These are phyloP conservation scores for Clarireedia monteithiana DNA, from an alignment of 2,329 filamentous ascomycete species.

Conservation along the genomic window DNA sequence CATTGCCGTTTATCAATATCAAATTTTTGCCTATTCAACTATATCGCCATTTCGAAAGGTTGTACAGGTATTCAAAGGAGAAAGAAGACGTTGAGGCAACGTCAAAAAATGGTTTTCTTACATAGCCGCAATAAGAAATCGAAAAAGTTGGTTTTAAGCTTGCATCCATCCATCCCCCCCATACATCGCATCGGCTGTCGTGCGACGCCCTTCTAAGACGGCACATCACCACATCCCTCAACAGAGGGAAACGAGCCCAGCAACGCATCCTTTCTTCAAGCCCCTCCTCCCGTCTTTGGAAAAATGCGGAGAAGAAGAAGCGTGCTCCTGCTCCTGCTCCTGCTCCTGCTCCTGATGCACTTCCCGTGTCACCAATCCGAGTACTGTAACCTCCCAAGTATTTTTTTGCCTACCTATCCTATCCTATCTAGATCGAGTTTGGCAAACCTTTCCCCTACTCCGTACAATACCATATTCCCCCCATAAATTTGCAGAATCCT, in stretches of 20 bases:
- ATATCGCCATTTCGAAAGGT: too few species aligned
- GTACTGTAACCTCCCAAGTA: too few species aligned
- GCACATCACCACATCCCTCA: not conserved
- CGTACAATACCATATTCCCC: not conserved
- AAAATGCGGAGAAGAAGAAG: slow-evolving; percentile 6
- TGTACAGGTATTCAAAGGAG: not conserved
- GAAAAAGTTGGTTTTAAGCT: not conserved
- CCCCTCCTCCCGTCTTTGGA: not conserved
- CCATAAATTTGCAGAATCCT: not conserved
- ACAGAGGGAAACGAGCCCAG: too few species aligned
- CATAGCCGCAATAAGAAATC: slow-evolving; percentile 8
- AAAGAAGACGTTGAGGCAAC: not conserved
- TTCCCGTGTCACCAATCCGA: not conserved
- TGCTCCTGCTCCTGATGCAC: not conserved
- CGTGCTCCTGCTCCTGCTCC: not conserved
- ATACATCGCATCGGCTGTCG: not conserved
- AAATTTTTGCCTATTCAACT: too few species aligned
- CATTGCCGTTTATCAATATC: too few species aligned
- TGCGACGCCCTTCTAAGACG: slow-evolving; percentile 5
- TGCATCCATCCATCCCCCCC: not conserved
- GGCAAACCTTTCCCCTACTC: not conserved
- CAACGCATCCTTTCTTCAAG: not conserved
- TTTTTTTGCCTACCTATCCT: not conserved
- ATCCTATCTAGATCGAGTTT: not conserved
- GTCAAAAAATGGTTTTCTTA: not conserved